A percentile compares a stretch with the other conserved stretches of the same genome.
Conservation (phyloP, 108 stramenopile genomes). For the Skeletonema costatum region DNA sequence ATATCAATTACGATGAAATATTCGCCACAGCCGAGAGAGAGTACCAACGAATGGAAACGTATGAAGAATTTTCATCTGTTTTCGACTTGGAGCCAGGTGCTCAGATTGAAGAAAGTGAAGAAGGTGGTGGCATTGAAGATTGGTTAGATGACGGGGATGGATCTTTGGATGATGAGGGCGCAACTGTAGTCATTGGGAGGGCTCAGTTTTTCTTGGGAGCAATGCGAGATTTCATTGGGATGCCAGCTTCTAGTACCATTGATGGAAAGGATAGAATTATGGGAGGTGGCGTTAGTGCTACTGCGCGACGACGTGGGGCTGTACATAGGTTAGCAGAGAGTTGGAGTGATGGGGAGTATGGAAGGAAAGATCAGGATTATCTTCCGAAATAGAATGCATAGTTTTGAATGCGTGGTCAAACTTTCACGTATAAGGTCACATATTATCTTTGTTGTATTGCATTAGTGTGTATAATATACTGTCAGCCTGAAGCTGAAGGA, state of each 20-base stretch:
- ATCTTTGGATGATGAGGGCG: conserved; percentile 64
- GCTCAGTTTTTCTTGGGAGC: conserved; percentile 83
- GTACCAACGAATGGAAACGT: conserved; percentile 42
- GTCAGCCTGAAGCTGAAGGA: too few relatives aligned
- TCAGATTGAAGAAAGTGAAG: conserved; percentile 3
- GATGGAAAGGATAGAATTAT: conserved; percentile 66
- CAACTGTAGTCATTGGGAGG: conserved; percentile 71
- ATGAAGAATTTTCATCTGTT: conserved; percentile 33
- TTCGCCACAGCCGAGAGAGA: conserved; percentile 44
- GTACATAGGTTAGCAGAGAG: conserved; percentile 35
- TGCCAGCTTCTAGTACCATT: conserved; percentile 75
- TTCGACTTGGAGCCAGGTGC: background rate
- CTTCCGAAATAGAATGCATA: background rate
- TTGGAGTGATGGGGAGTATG: conserved; percentile 50
- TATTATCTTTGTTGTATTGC: too few relatives aligned
- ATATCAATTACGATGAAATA: conserved; percentile 32
- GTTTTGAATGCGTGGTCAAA: background rate
- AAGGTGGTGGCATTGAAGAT: conserved; percentile 39
- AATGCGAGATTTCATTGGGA: conserved; percentile 74
- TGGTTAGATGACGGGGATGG: conserved; percentile 76
- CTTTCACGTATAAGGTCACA: too few relatives aligned
- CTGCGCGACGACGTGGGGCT: conserved; percentile 54
- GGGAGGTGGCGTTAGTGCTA: conserved; percentile 60
- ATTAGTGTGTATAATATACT: too few relatives aligned
- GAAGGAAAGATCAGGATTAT: conserved; percentile 31